A percentile compares a stretch with the other conserved stretches of the same genome.
Conservation (phyloP, 768 basidiomycete genomes). For the Tulasnella sp. region DNA sequence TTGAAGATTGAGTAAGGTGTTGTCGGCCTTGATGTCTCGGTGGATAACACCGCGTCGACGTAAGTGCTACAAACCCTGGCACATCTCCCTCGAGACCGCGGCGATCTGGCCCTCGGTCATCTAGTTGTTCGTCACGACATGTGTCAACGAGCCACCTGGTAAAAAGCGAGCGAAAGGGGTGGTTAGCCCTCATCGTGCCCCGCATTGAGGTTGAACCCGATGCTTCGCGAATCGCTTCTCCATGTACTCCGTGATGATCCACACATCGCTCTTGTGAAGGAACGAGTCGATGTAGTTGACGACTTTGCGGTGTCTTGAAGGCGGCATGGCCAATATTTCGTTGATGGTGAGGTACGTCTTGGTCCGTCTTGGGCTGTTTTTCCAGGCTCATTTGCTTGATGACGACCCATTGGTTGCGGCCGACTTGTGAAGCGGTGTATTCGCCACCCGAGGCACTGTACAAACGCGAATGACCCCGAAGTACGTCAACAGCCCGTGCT, state of each 20-base stretch:
- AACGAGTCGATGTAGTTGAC: slow-evolving; percentile 99
- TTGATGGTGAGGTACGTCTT: slow-evolving; percentile 99
- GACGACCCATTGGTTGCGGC: slow-evolving; percentile 89
- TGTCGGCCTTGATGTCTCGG: slow-evolving; percentile 99
- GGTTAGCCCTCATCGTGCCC: slow-evolving; percentile 52
- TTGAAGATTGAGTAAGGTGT: slow-evolving; percentile 86
- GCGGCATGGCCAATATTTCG: slow-evolving; percentile 98
- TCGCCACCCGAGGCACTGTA: slow-evolving; percentile 95
- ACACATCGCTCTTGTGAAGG: slow-evolving; percentile 62
- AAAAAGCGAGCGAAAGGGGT: no score
- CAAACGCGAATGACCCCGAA: neutral
- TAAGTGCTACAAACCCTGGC: slow-evolving; percentile 91
- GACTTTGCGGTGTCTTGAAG: slow-evolving; percentile 95
- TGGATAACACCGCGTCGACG: slow-evolving; percentile 97
- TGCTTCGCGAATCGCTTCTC: slow-evolving; percentile 48
- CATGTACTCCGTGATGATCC: slow-evolving; percentile 93
- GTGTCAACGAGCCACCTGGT: slow-evolving; percentile 72
- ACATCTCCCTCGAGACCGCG: slow-evolving; percentile 44
- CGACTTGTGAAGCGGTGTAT: slow-evolving; percentile 47
- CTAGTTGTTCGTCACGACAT: slow-evolving; percentile 92
- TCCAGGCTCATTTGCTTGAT: slow-evolving; percentile 99
- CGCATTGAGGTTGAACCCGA: slow-evolving; percentile 41
- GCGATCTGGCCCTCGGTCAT: slow-evolving; percentile 60
- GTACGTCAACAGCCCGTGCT: no score
- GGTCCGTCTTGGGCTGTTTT: slow-evolving; percentile 99